A percentile compares a stretch with the other conserved stretches of the same genome.
These are phyloP conservation scores for Solanum arcanum DNA, from an alignment of 257 asterid genomes.

Conservation along the genomic window DNA sequence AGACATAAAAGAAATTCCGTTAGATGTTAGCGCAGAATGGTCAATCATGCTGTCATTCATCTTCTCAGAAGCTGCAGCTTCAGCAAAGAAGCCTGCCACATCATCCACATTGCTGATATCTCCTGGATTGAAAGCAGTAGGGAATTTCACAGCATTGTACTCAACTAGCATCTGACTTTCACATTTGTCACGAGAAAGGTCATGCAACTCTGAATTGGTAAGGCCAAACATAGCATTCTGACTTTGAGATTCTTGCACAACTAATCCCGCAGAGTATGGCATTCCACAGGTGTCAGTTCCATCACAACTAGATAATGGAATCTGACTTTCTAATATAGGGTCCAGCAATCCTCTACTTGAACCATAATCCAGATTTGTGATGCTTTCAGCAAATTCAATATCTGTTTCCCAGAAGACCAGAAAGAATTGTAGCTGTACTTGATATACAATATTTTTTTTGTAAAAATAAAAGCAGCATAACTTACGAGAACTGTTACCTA, in stretches of 20 bases:
- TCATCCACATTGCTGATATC: slow-evolving; percentile 45
- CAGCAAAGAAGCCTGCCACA: slow-evolving; percentile 40
- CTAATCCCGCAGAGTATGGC: slow-evolving; percentile 26
- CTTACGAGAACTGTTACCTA: slow-evolving; percentile 33
- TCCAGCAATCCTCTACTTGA: slow-evolving; percentile 46
- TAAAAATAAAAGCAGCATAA: neutral
- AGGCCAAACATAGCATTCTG: slow-evolving; percentile 21
- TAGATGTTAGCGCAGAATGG: slow-evolving; percentile 15
- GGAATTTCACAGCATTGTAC: slow-evolving; percentile 30
- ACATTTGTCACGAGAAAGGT: slow-evolving; percentile 18
- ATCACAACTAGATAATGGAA: slow-evolving; percentile 24
- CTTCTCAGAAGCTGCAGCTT: slow-evolving; percentile 35
- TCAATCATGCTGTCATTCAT: slow-evolving; percentile 20
- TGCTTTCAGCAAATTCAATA: slow-evolving; percentile 62
- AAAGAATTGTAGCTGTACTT: neutral
- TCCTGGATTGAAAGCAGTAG: slow-evolving; percentile 29
- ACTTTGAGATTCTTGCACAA: slow-evolving; percentile 26
- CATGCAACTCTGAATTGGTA: slow-evolving; percentile 22
- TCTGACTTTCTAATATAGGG: slow-evolving; percentile 33
- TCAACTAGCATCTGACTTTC: slow-evolving; percentile 24
- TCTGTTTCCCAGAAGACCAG: slow-evolving; percentile 23
- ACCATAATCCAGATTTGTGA: slow-evolving; percentile 48
- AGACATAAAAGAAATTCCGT: slow-evolving; percentile 17
- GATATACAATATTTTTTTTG: neutral
- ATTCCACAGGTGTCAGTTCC: slow-evolving; percentile 33